Evolutionary conservation across 2,329 filamentous ascomycete genomes (phyloP).

Genomic region (Fusarium stilboides): DNA sequence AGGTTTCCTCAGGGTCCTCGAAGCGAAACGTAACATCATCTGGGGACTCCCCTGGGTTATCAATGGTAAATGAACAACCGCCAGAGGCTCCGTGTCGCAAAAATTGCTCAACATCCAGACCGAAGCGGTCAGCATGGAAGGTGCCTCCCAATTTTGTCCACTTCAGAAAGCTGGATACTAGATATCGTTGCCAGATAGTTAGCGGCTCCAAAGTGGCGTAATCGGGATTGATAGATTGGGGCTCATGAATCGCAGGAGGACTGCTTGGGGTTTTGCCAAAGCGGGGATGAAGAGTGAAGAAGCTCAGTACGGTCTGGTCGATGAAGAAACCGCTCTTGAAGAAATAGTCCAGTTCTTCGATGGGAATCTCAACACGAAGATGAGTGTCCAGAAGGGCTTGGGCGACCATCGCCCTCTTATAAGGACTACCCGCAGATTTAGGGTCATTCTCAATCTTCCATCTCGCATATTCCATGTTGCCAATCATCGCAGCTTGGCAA

Average conservation of each 20-base stretch:
- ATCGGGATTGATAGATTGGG: no score
- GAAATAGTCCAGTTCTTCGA: background rate
- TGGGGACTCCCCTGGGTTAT: background rate
- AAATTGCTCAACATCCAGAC: background rate
- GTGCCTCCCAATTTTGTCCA: background rate
- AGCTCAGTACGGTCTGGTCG: background rate
- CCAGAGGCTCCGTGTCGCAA: background rate
- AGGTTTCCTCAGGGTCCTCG: background rate
- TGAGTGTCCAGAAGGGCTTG: background rate
- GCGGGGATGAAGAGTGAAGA: background rate
- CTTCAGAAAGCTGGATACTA: background rate
- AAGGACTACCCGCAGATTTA: background rate
- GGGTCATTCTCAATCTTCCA: background rate
- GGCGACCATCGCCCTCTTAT: background rate
- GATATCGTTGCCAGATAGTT: slow-evolving; percentile 3
- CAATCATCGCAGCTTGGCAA: background rate
- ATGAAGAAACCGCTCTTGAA: background rate
- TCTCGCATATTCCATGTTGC: background rate
- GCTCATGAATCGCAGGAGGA: no score
- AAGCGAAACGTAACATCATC: background rate
- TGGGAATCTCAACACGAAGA: background rate
- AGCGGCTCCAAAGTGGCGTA: background rate
- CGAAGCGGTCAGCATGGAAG: background rate
- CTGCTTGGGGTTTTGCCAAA: background rate
- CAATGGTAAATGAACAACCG: background rate